A percentile compares a stretch with the other conserved stretches of the same genome.
Conservation (phyloP, 371 early-diverging fungal genomes). For the Sporodiniella umbellata region DNA sequence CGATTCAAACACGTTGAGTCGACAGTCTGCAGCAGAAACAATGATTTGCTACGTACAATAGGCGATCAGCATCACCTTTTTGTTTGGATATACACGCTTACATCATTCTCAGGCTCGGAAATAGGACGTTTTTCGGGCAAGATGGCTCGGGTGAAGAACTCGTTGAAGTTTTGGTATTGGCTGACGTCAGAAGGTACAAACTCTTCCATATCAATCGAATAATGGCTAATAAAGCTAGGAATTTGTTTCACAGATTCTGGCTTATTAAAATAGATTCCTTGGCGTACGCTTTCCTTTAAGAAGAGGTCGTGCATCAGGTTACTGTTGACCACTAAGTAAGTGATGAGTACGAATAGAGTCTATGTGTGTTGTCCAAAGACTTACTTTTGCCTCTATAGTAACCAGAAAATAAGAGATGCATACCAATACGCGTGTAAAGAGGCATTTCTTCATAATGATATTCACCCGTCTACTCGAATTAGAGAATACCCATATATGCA, state of each 20-base stretch:
- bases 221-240: conserved; percentile 59
- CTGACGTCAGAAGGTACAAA: conserved; percentile 39
- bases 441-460: conserved; percentile 55
- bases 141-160: conserved; percentile 75
- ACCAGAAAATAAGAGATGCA: conserved; percentile 48
- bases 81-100: conserved; percentile 4
- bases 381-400: conserved; percentile 37
- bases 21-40: conserved; percentile 70
- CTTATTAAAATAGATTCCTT: conserved; percentile 65
- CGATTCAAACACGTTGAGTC: conserved; percentile 55
- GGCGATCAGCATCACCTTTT: background rate
- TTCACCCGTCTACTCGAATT: conserved; percentile 42
- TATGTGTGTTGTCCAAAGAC: too few species aligned
- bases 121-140: conserved; percentile 56
- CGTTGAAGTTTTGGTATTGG: conserved; percentile 64
- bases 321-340: conserved; percentile 33
- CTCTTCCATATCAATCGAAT: conserved; percentile 47
- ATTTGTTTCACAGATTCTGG: conserved; percentile 64
- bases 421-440: conserved; percentile 51
- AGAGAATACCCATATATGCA: too few species aligned
- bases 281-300: conserved; percentile 46
- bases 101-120: conserved; percentile 43
- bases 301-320: conserved; percentile 51
- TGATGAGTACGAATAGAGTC: too few species aligned
- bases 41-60: conserved; percentile 10